Percentiles rank a stretch among this genome's conserved stretches.
phyloP scores from a whole-genome alignment of 495 filamentous ascomycete species.

The Haplographium delicatum region DNA sequence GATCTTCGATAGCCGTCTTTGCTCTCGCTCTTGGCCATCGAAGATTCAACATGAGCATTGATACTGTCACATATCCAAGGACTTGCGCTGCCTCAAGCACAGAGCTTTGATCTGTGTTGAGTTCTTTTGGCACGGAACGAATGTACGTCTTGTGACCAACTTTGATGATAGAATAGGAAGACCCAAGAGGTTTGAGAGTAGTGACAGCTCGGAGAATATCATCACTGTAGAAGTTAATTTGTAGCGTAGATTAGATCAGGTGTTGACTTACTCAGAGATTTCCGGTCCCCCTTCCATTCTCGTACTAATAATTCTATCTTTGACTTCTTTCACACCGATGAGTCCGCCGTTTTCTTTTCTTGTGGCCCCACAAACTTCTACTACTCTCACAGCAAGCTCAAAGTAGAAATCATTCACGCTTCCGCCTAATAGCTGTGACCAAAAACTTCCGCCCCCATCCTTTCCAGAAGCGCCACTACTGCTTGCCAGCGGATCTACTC shows the following conservation, averaged over 20 bases:
- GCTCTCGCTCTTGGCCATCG: conserved; percentile 80
- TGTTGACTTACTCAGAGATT: conserved; percentile 51
- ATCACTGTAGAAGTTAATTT: conserved; percentile 48
- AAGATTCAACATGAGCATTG: conserved; percentile 89
- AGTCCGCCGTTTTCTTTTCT: conserved; percentile 88
- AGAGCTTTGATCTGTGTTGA: conserved; percentile 89
- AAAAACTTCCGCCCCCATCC: conserved; percentile 59
- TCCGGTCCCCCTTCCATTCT: conserved; percentile 69
- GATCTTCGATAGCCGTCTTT: conserved; percentile 82
- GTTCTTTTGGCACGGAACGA: conserved; percentile 88
- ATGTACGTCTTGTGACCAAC: conserved; percentile 85
- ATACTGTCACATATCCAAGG: conserved; percentile 81
- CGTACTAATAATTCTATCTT: conserved; percentile 64
- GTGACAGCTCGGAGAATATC: conserved; percentile 88
- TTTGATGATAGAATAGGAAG: conserved; percentile 73
- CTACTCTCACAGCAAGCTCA: conserved; percentile 86
- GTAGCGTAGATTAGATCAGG: not conserved
- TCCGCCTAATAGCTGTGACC: conserved; percentile 86
- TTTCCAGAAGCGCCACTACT: conserved; percentile 44
- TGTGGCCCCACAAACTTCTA: conserved; percentile 86
- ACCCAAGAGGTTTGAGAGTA: conserved; percentile 81
- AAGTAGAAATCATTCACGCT: conserved; percentile 98
- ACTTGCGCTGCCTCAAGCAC: conserved; percentile 85
- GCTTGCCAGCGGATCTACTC: conserved; percentile 86
- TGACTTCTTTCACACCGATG: conserved; percentile 77